These are phyloP conservation scores for Sclerotiophoma versabilis DNA, from an alignment of 2,329 filamentous ascomycete species.

Conservation along the genomic window DNA sequence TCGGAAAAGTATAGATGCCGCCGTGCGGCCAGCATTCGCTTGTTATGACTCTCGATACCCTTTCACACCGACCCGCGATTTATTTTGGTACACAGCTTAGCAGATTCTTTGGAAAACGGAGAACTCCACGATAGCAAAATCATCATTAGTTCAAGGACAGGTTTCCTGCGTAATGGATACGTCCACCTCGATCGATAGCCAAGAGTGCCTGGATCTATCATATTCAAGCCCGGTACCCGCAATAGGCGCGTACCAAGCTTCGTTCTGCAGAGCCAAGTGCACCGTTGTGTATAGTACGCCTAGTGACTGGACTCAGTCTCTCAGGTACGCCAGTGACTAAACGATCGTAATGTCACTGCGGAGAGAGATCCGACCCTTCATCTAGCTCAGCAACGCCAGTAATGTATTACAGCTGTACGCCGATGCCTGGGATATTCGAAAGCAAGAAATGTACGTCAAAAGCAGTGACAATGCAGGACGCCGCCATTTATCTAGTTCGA, in stretches of 20 bases:
- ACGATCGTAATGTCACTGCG: background rate
- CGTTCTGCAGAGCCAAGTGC: background rate
- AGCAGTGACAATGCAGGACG: too few species aligned
- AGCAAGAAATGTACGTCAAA: too few species aligned
- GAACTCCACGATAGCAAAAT: background rate
- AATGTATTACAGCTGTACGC: background rate
- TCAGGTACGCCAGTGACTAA: background rate
- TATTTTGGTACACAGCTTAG: background rate
- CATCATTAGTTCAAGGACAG: background rate
- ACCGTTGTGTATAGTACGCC: background rate
- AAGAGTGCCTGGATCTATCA: background rate
- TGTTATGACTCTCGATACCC: constrained; percentile 15
- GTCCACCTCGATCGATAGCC: too few species aligned
- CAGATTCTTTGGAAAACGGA: background rate
- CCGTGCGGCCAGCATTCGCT: constrained; percentile 10
- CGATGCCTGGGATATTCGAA: background rate
- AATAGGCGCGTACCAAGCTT: background rate
- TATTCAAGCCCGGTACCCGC: background rate
- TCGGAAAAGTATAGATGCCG: background rate
- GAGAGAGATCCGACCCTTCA: background rate
- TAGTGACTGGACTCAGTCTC: too few species aligned
- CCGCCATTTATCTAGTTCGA: too few species aligned
- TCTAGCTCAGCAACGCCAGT: background rate
- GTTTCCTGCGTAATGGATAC: background rate
- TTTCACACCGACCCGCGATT: constrained; percentile 1